Conservation (phyloP, 2,329 filamentous ascomycete genomes). For the Penicillium palitans region DNA sequence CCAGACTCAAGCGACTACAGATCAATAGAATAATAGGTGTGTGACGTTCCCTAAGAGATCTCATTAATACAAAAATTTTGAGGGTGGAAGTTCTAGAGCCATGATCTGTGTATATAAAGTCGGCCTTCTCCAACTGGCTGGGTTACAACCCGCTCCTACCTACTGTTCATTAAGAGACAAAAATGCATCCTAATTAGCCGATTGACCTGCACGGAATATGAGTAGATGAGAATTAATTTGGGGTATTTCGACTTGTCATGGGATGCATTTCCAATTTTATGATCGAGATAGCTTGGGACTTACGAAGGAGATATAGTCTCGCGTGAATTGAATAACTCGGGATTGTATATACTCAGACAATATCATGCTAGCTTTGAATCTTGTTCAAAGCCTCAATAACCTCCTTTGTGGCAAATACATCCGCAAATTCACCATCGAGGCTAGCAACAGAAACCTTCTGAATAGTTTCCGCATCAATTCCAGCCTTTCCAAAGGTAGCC, state of each 20-base stretch:
- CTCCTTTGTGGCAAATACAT: slow-evolving; percentile 41
- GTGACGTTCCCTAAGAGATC: background rate
- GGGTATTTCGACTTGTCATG: background rate
- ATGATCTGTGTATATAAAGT: background rate
- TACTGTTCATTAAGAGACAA: background rate
- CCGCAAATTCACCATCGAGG: slow-evolving; percentile 49
- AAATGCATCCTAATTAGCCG: background rate
- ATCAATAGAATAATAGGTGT: background rate
- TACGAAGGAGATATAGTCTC: background rate
- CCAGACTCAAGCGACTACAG: background rate
- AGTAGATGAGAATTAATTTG: background rate
- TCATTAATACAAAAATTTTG: background rate
- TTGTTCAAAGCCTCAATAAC: slow-evolving; percentile 33
- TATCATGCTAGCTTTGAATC: slow-evolving; percentile 3
- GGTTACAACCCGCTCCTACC: too few species aligned
- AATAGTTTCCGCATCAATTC: slow-evolving; percentile 48
- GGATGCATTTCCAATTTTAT: background rate
- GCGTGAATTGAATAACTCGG: background rate
- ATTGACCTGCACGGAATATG: background rate
- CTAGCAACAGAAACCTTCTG: slow-evolving; percentile 49
- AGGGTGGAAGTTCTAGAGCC: background rate
- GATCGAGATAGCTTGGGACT: background rate
- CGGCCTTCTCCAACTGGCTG: background rate
- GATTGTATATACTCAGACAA: background rate
- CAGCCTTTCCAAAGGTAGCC: slow-evolving; percentile 47